These are phyloP conservation scores for Trametes polyzona DNA, from an alignment of 1,284 basidiomycete species.

Conservation along the genomic window DNA sequence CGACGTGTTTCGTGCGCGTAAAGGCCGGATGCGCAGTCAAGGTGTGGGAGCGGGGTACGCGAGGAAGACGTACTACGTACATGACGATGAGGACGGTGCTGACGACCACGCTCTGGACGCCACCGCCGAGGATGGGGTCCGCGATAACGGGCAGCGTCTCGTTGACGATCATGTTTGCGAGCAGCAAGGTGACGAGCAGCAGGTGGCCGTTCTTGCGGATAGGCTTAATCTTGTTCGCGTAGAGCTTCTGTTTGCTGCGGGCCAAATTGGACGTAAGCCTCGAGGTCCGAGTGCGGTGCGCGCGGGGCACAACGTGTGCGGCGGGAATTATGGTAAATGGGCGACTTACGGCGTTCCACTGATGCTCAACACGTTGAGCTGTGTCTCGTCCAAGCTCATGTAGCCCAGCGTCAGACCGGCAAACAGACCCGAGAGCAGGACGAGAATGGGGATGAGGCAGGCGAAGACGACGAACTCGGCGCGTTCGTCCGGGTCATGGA, in stretches of 20 bases:
- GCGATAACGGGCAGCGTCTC: slow-evolving; percentile 92
- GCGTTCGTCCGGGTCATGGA: slow-evolving; percentile 36
- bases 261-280: neutral
- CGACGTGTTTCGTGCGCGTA: no score
- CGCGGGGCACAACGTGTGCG: neutral
- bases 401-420: slow-evolving; percentile 86
- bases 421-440: slow-evolving; percentile 66
- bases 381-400: slow-evolving; percentile 93
- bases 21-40: slow-evolving; percentile 1
- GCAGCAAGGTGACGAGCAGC: slow-evolving; percentile 79
- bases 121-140: slow-evolving; percentile 87
- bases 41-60: slow-evolving; percentile 7
- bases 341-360: slow-evolving; percentile 76
- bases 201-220: slow-evolving; percentile 87
- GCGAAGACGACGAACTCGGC: slow-evolving; percentile 50
- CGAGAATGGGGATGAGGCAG: slow-evolving; percentile 62
- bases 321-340: neutral
- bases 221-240: slow-evolving; percentile 86
- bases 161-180: slow-evolving; percentile 91
- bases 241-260: slow-evolving; percentile 71
- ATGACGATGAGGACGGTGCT: slow-evolving; percentile 88
- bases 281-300: neutral
- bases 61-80: slow-evolving; percentile 59
- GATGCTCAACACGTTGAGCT: slow-evolving; percentile 85
- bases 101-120: slow-evolving; percentile 78